Percentiles rank a stretch among this genome's conserved stretches.
Conservation (phyloP, 768 basidiomycete species). For the Kwoniella europaea region DNA sequence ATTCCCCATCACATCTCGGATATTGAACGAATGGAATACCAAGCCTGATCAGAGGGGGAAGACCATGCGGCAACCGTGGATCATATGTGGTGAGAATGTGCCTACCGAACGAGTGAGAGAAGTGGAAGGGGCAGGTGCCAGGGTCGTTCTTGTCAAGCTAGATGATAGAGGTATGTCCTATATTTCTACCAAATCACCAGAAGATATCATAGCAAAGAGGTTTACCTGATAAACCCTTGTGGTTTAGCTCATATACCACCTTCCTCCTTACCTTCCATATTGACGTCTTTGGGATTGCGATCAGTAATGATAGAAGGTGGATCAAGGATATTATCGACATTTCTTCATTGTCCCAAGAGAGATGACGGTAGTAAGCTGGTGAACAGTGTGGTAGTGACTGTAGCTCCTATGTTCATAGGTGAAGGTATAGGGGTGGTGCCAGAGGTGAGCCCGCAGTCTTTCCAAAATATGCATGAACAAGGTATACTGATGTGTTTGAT, state of each 20-base stretch:
- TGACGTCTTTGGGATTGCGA: conserved; percentile 67
- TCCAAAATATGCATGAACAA: background rate
- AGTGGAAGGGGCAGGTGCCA: conserved; percentile 72
- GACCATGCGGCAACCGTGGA: conserved; percentile 66
- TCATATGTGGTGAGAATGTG: conserved; percentile 64
- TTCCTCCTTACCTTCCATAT: conserved; percentile 62
- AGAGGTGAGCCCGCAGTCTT: conserved; percentile 29
- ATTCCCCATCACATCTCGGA: conserved; percentile 62
- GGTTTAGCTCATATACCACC: conserved; percentile 45
- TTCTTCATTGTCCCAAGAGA: conserved; percentile 61
- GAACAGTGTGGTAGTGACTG: conserved; percentile 79
- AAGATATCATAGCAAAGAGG: too few species aligned
- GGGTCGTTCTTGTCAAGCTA: conserved; percentile 64
- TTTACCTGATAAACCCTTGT: background rate
- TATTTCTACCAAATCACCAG: too few species aligned
- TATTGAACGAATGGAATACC: conserved; percentile 71
- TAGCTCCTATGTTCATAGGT: conserved; percentile 85
- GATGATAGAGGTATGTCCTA: conserved; percentile 58
- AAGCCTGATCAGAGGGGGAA: conserved; percentile 55
- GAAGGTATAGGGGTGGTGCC: conserved; percentile 51
- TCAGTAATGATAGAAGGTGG: conserved; percentile 98
- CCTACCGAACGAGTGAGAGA: conserved; percentile 58
- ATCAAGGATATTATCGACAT: conserved; percentile 76
- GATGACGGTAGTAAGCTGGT: conserved; percentile 60
- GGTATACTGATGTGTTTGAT: background rate